These are phyloP conservation scores for Hypoxylon perforatum DNA, from an alignment of 495 filamentous ascomycete genomes.

Conservation along the genomic window DNA sequence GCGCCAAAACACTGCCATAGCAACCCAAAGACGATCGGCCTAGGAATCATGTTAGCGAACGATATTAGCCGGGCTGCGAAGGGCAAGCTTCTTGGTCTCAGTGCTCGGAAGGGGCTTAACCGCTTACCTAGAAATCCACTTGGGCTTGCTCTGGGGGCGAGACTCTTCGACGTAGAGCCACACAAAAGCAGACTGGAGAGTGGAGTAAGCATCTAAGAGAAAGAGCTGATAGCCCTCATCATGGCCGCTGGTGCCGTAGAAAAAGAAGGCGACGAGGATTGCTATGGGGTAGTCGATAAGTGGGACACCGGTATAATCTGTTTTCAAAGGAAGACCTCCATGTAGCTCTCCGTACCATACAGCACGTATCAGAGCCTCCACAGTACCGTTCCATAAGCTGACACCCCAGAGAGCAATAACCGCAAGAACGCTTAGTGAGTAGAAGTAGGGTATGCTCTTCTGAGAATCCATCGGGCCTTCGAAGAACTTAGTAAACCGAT, in stretches of 20 bases:
- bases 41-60: conserved; percentile 3
- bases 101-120: not conserved
- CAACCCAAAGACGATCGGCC: conserved; percentile 29
- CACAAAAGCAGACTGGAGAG: conserved; percentile 36
- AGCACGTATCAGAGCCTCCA: conserved; percentile 14
- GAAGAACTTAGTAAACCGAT: not conserved
- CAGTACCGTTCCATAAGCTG: conserved; percentile 22
- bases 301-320: conserved; percentile 37
- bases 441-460: conserved; percentile 1
- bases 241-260: conserved; percentile 33
- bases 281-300: conserved; percentile 41
- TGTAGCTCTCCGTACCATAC: conserved; percentile 14
- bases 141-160: conserved; percentile 33
- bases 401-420: conserved; percentile 24
- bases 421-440: conserved; percentile 6
- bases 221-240: conserved; percentile 38
- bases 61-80: not conserved
- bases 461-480: not conserved
- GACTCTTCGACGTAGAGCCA: conserved; percentile 41
- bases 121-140: conserved; percentile 26
- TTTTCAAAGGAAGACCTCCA: conserved; percentile 23
- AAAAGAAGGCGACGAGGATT: conserved; percentile 41
- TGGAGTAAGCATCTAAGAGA: conserved; percentile 38
- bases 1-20: conserved; percentile 39
- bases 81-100: not conserved